Percentiles rank a stretch among this genome's conserved stretches.
Conservation (phyloP, 2,329 filamentous ascomycete species). For the Sporothrix inflata region DNA sequence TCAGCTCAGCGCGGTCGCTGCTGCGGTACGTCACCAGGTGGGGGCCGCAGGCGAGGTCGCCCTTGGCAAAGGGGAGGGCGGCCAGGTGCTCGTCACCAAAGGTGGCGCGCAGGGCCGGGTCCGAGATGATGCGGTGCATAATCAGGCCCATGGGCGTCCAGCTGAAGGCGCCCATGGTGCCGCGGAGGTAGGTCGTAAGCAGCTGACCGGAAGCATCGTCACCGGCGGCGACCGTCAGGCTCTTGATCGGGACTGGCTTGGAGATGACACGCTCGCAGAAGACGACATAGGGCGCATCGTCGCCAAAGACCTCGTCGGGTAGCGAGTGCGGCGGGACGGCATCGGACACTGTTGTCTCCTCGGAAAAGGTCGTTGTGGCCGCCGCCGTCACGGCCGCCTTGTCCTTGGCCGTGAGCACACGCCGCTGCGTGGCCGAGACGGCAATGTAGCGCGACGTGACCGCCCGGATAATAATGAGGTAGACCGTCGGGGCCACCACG, state of each 20-base stretch:
- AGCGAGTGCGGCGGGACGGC: conserved; percentile 25
- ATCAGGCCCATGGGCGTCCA: conserved; percentile 42
- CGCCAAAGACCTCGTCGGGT: conserved; percentile 22
- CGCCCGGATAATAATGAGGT: conserved; percentile 24
- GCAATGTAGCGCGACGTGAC: conserved; percentile 24
- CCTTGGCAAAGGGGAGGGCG: conserved; percentile 35
- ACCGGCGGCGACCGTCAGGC: conserved; percentile 17
- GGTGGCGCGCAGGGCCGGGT: conserved; percentile 32
- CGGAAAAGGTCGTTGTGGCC: not conserved
- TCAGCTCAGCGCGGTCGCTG: conserved; percentile 40
- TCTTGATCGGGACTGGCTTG: conserved; percentile 4
- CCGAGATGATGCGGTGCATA: conserved; percentile 37
- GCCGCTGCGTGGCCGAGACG: not conserved
- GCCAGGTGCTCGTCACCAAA: conserved; percentile 38
- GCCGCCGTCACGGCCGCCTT: not conserved
- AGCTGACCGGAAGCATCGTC: conserved; percentile 31
- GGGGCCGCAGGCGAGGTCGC: conserved; percentile 42
- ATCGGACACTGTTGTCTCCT: not conserved
- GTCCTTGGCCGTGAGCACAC: conserved; percentile 7
- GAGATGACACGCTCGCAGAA: conserved; percentile 32
- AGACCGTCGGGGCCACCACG: conserved; percentile 26
- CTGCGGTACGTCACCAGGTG: conserved; percentile 39
- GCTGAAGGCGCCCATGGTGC: conserved; percentile 41
- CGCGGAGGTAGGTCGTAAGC: conserved; percentile 38
- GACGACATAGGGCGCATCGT: conserved; percentile 26